Conservation (phyloP, 2,329 filamentous ascomycete genomes). For the Scedosporium dehoogii region DNA sequence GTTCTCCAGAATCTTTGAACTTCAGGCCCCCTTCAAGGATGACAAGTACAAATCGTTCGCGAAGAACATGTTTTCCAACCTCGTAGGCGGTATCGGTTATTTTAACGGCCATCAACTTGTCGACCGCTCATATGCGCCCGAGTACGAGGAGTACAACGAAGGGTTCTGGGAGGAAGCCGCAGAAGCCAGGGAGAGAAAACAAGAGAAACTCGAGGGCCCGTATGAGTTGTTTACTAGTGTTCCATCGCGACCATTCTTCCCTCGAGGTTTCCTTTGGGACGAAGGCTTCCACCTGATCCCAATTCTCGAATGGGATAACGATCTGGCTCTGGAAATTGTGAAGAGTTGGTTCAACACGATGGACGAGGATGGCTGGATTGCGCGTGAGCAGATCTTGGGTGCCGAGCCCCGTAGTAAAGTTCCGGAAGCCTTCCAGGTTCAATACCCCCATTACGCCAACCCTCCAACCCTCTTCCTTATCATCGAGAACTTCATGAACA, state of each 20-base stretch:
- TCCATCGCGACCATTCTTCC: conserved; percentile 91
- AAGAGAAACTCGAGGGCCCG: conserved; percentile 66
- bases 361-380: conserved; percentile 97
- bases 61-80: conserved; percentile 85
- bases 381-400: conserved; percentile 89
- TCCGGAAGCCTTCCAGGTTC: conserved; percentile 81
- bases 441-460: conserved; percentile 96
- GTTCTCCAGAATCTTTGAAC: conserved; percentile 57
- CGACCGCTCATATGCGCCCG: conserved; percentile 81
- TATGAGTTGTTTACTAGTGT: conserved; percentile 86
- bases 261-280: conserved; percentile 93
- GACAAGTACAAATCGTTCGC: conserved; percentile 70
- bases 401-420: conserved; percentile 90
- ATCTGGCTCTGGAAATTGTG: conserved; percentile 77
- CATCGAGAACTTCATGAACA: conserved; percentile 74
- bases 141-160: conserved; percentile 92
- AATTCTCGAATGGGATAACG: conserved; percentile 87
- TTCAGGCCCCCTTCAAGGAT: conserved; percentile 65
- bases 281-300: conserved; percentile 93
- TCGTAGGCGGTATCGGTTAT: conserved; percentile 89
- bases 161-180: conserved; percentile 92
- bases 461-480: conserved; percentile 90
- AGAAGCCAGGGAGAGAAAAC: conserved; percentile 59
- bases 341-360: conserved; percentile 95
- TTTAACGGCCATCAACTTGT: conserved; percentile 85